Evolutionary conservation across 2,329 filamentous ascomycete species (phyloP).

Genomic region (Ophiostoma populinum): DNA sequence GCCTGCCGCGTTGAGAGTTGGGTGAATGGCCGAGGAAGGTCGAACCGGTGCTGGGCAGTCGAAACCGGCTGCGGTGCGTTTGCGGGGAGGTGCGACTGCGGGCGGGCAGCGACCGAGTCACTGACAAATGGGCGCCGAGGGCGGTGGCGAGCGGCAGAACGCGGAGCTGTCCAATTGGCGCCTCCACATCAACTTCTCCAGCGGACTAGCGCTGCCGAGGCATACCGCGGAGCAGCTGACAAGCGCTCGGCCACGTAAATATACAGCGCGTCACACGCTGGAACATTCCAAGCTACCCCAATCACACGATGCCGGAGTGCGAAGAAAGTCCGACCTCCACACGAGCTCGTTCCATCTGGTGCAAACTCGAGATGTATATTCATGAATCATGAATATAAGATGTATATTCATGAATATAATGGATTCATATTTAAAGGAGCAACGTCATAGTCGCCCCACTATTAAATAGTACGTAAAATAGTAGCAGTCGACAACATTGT

Average conservation of each 20-base stretch:
- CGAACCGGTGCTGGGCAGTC: no score
- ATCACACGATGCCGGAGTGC: background rate
- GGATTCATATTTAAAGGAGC: no score
- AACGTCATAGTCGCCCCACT: no score
- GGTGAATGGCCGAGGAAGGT: no score
- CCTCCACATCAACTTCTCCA: constrained; percentile 1
- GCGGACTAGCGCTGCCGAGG: constrained; percentile 3
- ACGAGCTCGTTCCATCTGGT: no score
- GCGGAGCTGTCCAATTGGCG: constrained; percentile 3
- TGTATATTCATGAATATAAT: no score
- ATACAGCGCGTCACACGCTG: background rate
- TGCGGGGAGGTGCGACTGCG: background rate
- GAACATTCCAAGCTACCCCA: background rate
- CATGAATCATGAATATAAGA: no score
- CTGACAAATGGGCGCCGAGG: constrained; percentile 1
- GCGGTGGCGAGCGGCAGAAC: constrained; percentile 6
- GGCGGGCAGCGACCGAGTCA: background rate
- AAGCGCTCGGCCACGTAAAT: background rate
- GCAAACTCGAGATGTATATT: no score
- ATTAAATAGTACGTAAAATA: no score
- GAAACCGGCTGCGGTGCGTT: background rate
- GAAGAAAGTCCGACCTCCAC: no score
- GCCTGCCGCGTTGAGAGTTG: no score
- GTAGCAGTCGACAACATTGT: no score
- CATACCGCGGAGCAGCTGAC: constrained; percentile 8